Percentiles rank a stretch among this genome's conserved stretches.
phyloP scores from a whole-genome alignment of 495 filamentous ascomycete genomes.

The Hyphodiscus hymeniophilus region DNA sequence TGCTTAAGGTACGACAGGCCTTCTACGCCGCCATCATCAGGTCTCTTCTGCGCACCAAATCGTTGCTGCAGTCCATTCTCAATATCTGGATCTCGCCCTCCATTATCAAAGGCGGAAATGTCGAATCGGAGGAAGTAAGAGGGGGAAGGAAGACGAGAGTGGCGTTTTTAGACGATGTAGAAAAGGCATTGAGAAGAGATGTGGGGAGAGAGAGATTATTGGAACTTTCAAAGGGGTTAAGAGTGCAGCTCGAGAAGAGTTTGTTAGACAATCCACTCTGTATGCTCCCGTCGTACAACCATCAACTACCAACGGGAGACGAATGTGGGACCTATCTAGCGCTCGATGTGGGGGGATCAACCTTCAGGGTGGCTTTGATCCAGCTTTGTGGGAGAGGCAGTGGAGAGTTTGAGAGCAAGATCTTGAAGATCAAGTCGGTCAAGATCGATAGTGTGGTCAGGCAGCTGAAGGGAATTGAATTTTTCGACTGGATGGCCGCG shows the following conservation, averaged over 20 bases:
- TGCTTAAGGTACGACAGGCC: constrained; percentile 23
- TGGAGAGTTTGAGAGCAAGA: constrained; percentile 26
- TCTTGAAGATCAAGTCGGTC: constrained; percentile 39
- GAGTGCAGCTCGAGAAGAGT: constrained; percentile 37
- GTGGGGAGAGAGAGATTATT: constrained; percentile 29
- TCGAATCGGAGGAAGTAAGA: constrained; percentile 11
- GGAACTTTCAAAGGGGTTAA: constrained; percentile 34
- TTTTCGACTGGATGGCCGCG: constrained; percentile 80
- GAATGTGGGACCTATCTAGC: constrained; percentile 58
- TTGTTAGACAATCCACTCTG: constrained; percentile 36
- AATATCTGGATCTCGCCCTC: constrained; percentile 39
- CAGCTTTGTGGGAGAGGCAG: constrained; percentile 46
- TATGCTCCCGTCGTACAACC: constrained; percentile 58
- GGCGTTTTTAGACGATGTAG: constrained; percentile 28
- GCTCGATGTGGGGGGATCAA: constrained; percentile 66
- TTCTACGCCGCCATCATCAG: constrained; percentile 28
- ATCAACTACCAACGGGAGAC: constrained; percentile 62
- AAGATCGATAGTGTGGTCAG: constrained; percentile 41
- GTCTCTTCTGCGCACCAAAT: constrained; percentile 42
- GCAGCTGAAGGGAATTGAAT: constrained; percentile 35
- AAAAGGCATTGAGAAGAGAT: constrained; percentile 30
- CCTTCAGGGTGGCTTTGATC: constrained; percentile 70
- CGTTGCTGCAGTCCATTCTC: constrained; percentile 41
- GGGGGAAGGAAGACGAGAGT: neutral
- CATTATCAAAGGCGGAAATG: constrained; percentile 28